phyloP scores from a whole-genome alignment of 192 early-diverging fungal genomes.

The Entomortierella chlamydospora region DNA sequence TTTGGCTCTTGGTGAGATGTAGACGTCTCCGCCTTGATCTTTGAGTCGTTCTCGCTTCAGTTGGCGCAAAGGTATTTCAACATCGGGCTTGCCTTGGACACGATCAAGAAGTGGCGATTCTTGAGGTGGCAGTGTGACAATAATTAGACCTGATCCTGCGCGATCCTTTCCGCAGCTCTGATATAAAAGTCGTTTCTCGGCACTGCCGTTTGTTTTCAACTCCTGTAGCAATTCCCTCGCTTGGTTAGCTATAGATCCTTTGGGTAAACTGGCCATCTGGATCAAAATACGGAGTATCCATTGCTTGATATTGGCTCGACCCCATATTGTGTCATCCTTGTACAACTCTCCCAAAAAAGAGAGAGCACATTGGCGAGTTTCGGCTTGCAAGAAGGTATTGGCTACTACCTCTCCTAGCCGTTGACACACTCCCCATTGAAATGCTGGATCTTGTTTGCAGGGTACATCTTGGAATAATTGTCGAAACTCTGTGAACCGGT shows the following conservation, averaged over 20 bases:
- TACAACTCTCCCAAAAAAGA: constrained; percentile 1
- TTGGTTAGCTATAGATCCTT: neutral
- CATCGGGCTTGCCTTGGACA: too few relatives aligned
- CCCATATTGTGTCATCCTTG: neutral
- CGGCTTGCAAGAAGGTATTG: neutral
- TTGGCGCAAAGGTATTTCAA: too few relatives aligned
- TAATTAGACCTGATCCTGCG: neutral
- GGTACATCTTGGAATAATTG: neutral
- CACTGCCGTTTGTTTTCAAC: too few relatives aligned
- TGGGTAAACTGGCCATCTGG: too few relatives aligned
- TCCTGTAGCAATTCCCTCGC: too few relatives aligned
- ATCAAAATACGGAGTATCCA: too few relatives aligned
- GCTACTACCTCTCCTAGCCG: neutral
- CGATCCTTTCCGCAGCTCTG: neutral
- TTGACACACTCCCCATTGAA: constrained; percentile 9
- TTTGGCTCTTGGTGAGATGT: constrained; percentile 7
- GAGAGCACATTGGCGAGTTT: neutral
- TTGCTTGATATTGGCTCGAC: neutral
- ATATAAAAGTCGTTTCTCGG: too few relatives aligned
- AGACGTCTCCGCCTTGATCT: neutral
- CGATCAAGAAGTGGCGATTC: neutral
- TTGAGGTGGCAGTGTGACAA: neutral
- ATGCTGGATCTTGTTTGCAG: neutral
- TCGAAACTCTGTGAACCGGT: neutral
- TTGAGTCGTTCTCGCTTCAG: neutral